Percentiles rank a stretch among this genome's conserved stretches.
phyloP scores from a whole-genome alignment of 2,329 filamentous ascomycete species.

The Fusarium pseudoanthophilum region DNA sequence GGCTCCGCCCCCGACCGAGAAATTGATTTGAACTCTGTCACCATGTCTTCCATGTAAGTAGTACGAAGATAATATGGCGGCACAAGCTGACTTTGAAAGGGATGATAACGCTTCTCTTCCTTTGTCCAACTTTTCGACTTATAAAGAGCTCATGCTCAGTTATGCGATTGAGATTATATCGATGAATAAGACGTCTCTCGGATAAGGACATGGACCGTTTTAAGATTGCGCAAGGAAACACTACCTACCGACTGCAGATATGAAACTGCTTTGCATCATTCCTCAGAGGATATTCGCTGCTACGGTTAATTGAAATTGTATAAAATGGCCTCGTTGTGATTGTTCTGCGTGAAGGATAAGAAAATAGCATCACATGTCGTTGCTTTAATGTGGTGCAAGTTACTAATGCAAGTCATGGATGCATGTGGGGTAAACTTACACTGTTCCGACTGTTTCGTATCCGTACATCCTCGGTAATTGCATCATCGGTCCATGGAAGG shows the following conservation, averaged over 20 bases:
- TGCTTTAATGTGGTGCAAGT: constrained; percentile 6
- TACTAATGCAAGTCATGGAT: neutral
- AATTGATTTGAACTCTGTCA: neutral
- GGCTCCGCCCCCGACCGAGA: neutral
- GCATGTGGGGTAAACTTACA: constrained; percentile 1
- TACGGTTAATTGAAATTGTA: constrained; percentile 1
- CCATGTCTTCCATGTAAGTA: constrained; percentile 15
- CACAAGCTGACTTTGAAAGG: neutral
- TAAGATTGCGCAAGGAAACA: neutral
- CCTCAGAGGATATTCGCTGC: neutral
- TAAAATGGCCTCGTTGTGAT: neutral
- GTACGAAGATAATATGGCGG: neutral
- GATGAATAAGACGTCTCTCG: neutral
- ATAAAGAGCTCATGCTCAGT: neutral
- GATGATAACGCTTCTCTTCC: no score
- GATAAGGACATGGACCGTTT: neutral
- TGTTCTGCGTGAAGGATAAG: neutral
- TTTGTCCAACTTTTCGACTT: neutral
- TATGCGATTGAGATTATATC: neutral
- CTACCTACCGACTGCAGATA: constrained; percentile 5
- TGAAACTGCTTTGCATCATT: constrained; percentile 2
- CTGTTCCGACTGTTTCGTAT: neutral
- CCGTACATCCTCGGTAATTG: constrained; percentile 39
- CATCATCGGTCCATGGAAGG: constrained; percentile 25
- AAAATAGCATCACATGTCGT: constrained; percentile 21